Base-by-base conservation (phyloP, 2,329 filamentous ascomycete genomes). In the Diaporthe amygdali region DNA sequence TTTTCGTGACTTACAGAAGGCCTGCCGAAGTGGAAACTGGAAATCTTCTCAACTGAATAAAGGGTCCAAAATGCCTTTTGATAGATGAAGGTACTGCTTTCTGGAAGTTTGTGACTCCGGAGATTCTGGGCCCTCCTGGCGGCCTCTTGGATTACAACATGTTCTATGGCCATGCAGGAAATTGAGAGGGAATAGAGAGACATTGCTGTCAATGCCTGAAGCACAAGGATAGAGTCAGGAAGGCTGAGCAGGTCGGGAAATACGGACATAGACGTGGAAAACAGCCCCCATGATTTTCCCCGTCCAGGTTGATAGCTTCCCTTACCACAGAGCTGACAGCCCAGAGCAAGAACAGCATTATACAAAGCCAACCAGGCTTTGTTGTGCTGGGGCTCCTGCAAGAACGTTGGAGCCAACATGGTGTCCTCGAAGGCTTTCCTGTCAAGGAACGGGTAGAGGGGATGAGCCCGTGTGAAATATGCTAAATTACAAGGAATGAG, bases 391-490 rank as follows among this genome's bases (percentile, higher is more conserved):
- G 82, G 74, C 4, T 74, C 59, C 6, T 75, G 68, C 6, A 72
- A 70, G 5, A 82, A 76, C 17, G 80, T 68, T 4, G 77, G 68
- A 37, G 74, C 76, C 10, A 75, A 73, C 8, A 77, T 78, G 22
- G 77, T 76, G 0, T 76, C 70, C 71, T 84, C 80, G 67, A 85
- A 85, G 5, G 74, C 63, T 20, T 72, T 61, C 39, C 76, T 77
- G 55, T 84, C 80, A 1, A 85, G 76, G 68, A 85, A 84, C 0
- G 84, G 82, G 70, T 83, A 81, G 0, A 82, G 49, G 0, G 79
- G 79, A 69, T 85, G 82, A 2, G 82, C 74, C 12, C 80, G 76
- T 2, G 80, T 75, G 68, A 85, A 85, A 74, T 84, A 85, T 30
- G 76, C 79, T 82, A 46, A 10, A 25, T 3, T 5, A 0, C 9